These are phyloP conservation scores for Xylaria acuta DNA, from an alignment of 495 filamentous ascomycete genomes.

Conservation along the genomic window DNA sequence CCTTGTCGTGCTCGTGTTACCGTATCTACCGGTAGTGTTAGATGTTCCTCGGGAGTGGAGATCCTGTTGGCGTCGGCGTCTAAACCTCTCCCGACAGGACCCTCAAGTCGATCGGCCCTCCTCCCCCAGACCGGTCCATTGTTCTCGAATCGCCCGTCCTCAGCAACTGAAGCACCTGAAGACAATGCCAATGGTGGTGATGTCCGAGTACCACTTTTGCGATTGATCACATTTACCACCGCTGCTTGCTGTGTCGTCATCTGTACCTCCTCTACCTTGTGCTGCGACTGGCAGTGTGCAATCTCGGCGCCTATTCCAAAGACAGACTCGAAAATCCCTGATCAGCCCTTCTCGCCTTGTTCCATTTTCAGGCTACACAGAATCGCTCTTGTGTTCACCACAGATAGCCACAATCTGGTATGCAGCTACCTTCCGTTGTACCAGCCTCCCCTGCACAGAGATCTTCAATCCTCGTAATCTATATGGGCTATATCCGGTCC, in stretches of 20 bases:
- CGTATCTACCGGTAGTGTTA: slow-evolving; percentile 2
- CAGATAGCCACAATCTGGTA: background rate
- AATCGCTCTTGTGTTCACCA: slow-evolving; percentile 15
- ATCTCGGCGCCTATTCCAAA: slow-evolving; percentile 13
- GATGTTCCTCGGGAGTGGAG: slow-evolving; percentile 16
- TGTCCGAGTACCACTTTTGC: slow-evolving; percentile 6
- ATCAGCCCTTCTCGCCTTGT: slow-evolving; percentile 5
- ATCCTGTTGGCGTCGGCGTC: slow-evolving; percentile 15
- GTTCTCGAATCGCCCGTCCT: slow-evolving; percentile 11
- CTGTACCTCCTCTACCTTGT: background rate
- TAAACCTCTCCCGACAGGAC: slow-evolving; percentile 8
- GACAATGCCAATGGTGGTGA: slow-evolving; percentile 17
- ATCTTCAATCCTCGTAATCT: background rate
- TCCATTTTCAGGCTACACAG: slow-evolving; percentile 2
- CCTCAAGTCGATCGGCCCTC: slow-evolving; percentile 7
- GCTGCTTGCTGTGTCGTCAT: slow-evolving; percentile 18
- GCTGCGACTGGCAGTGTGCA: background rate
- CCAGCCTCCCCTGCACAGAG: slow-evolving; percentile 14
- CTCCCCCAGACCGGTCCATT: slow-evolving; percentile 16
- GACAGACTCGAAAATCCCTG: background rate
- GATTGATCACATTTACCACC: slow-evolving; percentile 21
- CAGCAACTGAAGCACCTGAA: slow-evolving; percentile 6
- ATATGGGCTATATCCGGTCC: background rate
- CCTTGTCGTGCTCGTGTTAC: slow-evolving; percentile 2
- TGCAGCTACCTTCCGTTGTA: slow-evolving; percentile 9